Percentiles rank a stretch among this genome's conserved stretches.
phyloP scores from a whole-genome alignment of 345 rosid species.

The Firmiana major region DNA sequence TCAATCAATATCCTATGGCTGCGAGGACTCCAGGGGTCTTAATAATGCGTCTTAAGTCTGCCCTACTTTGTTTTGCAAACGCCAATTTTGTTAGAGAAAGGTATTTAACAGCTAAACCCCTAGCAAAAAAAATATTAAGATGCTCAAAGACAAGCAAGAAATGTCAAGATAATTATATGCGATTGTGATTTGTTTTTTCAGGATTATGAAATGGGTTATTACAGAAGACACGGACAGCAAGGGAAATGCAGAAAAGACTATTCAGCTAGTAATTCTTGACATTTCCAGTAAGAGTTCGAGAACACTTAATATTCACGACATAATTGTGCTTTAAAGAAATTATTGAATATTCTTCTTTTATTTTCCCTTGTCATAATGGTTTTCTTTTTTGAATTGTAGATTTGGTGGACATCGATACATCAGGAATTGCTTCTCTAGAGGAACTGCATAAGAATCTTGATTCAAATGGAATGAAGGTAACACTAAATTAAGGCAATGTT shows the following conservation, averaged over 20 bases:
- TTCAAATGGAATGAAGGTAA: slow-evolving; percentile 55
- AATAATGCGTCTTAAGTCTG: slow-evolving; percentile 62
- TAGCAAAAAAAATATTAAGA: background rate
- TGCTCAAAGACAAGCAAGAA: background rate
- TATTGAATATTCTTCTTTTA: background rate
- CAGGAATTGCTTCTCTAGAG: slow-evolving; percentile 68
- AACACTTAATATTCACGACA: background rate
- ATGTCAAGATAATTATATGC: background rate
- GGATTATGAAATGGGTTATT: slow-evolving; percentile 51
- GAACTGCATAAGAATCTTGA: slow-evolving; percentile 57
- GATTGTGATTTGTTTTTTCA: slow-evolving; percentile 12
- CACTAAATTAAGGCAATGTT: background rate
- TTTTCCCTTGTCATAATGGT: background rate
- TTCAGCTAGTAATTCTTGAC: slow-evolving; percentile 68
- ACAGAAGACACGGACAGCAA: slow-evolving; percentile 37
- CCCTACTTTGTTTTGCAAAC: slow-evolving; percentile 85
- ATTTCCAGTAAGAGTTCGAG: slow-evolving; percentile 63
- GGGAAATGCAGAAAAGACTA: slow-evolving; percentile 23
- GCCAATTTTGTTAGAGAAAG: slow-evolving; percentile 67
- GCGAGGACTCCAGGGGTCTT: slow-evolving; percentile 51
- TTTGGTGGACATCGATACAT: slow-evolving; percentile 67
- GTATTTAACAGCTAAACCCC: slow-evolving; percentile 27
- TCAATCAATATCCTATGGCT: slow-evolving; percentile 80
- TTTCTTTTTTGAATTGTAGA: slow-evolving; percentile 28
- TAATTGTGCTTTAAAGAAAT: background rate